A percentile compares a stretch with the other conserved stretches of the same genome.
Conservation (phyloP, 2,329 filamentous ascomycete genomes). For the Neonectria hederae region DNA sequence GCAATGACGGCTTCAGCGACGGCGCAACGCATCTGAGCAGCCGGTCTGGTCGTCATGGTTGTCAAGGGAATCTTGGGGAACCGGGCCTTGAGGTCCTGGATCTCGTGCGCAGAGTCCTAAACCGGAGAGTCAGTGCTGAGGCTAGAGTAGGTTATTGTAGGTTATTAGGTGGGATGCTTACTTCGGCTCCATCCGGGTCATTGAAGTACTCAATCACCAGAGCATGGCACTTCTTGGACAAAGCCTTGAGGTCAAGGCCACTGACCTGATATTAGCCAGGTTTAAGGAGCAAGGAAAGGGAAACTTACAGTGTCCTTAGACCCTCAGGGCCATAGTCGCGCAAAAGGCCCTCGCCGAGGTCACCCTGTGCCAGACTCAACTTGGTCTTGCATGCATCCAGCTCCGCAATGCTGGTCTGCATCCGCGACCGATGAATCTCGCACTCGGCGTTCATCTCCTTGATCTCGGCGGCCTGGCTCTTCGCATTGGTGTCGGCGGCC, state of each 20-base stretch:
- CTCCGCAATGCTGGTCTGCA: conserved; percentile 34
- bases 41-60: conserved; percentile 29
- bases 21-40: conserved; percentile 43
- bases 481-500: conserved; percentile 28
- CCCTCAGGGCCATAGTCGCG: conserved; percentile 32
- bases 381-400: conserved; percentile 32
- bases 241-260: conserved; percentile 35
- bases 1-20: conserved; percentile 42
- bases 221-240: conserved; percentile 38
- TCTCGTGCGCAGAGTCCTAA: conserved; percentile 37
- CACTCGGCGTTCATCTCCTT: conserved; percentile 41
- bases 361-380: conserved; percentile 32
- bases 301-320: conserved; percentile 38
- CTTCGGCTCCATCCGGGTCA: conserved; percentile 36
- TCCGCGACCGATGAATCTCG: conserved; percentile 36
- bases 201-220: conserved; percentile 43
- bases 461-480: conserved; percentile 34
- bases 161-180: not conserved
- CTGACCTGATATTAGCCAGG: conserved; percentile 25
- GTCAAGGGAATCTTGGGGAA: conserved; percentile 42
- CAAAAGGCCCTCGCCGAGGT: conserved; percentile 38
- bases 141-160: not conserved
- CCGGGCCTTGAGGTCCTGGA: conserved; percentile 32
- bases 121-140: not conserved
- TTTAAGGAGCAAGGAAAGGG: not conserved